A percentile compares a stretch with the other conserved stretches of the same genome.
These are phyloP conservation scores for Kandelia obovata DNA, from an alignment of 345 rosid genomes.

Conservation along the genomic window DNA sequence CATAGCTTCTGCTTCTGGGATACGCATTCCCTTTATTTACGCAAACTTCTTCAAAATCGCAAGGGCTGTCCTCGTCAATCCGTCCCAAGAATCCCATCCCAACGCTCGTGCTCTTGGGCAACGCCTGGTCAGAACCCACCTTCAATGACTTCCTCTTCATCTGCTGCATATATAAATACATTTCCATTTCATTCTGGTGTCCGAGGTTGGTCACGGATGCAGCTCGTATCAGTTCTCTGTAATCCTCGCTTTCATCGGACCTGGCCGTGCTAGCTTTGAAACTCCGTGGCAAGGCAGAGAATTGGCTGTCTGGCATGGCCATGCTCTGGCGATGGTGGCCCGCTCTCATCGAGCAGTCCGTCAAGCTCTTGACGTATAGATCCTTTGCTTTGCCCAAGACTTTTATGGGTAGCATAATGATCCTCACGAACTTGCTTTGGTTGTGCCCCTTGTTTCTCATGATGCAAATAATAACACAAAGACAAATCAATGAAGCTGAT, in stretches of 20 bases:
- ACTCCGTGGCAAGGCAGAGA: slow-evolving; percentile 50
- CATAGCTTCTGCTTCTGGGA: slow-evolving; percentile 47
- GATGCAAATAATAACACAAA: background rate
- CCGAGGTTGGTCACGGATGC: slow-evolving; percentile 54
- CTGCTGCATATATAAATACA: slow-evolving; percentile 35
- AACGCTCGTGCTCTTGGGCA: slow-evolving; percentile 51
- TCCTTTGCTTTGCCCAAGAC: slow-evolving; percentile 61
- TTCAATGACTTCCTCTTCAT: background rate
- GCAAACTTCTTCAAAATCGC: slow-evolving; percentile 22
- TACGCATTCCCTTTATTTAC: slow-evolving; percentile 12
- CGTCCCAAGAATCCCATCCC: slow-evolving; percentile 48
- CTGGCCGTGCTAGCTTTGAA: slow-evolving; percentile 42
- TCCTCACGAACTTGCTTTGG: slow-evolving; percentile 46
- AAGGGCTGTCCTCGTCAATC: slow-evolving; percentile 48
- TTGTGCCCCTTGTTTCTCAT: slow-evolving; percentile 35
- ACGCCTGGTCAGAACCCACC: slow-evolving; percentile 9
- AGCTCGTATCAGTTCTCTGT: slow-evolving; percentile 58
- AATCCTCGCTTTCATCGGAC: slow-evolving; percentile 44
- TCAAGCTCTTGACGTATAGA: slow-evolving; percentile 61
- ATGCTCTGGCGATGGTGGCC: slow-evolving; percentile 21
- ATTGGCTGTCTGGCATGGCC: slow-evolving; percentile 14
- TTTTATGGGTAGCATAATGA: slow-evolving; percentile 43
- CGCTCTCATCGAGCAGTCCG: slow-evolving; percentile 31
- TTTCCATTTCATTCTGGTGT: slow-evolving; percentile 48
- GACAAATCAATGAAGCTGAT: background rate